phyloP scores from a whole-genome alignment of 345 rosid species.

The Alliaria petiolata region DNA sequence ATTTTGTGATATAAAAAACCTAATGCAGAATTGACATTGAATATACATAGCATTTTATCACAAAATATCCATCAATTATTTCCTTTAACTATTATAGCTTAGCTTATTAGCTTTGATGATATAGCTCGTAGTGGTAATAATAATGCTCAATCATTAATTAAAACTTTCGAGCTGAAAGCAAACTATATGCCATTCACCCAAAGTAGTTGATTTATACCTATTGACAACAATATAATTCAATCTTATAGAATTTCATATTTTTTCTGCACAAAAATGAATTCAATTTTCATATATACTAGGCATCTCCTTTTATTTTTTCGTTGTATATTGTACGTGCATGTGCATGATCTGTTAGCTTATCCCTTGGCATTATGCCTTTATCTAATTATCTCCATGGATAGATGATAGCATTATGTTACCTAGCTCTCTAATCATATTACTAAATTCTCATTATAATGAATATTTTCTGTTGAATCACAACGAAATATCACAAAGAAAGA shows the following conservation, averaged over 20 bases:
- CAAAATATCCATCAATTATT: not conserved
- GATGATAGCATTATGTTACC: not conserved
- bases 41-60: not conserved
- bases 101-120: no score
- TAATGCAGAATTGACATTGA: slow-evolving; percentile 2
- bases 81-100: not conserved
- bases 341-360: not conserved
- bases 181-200: not conserved
- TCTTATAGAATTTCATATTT: not conserved
- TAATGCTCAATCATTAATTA: not conserved
- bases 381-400: not conserved
- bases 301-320: not conserved
- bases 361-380: slow-evolving; percentile 1
- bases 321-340: slow-evolving; percentile 2
- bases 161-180: not conserved
- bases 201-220: not conserved
- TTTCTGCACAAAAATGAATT: not conserved
- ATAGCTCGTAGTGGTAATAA: not conserved
- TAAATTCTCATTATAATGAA: not conserved
- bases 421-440: not conserved
- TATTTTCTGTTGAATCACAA: not conserved
- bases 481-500: not conserved
- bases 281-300: not conserved
- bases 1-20: not conserved
- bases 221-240: not conserved